These are phyloP conservation scores for Laburnicola sp. DNA, from an alignment of 2,329 filamentous ascomycete species.

Conservation along the genomic window DNA sequence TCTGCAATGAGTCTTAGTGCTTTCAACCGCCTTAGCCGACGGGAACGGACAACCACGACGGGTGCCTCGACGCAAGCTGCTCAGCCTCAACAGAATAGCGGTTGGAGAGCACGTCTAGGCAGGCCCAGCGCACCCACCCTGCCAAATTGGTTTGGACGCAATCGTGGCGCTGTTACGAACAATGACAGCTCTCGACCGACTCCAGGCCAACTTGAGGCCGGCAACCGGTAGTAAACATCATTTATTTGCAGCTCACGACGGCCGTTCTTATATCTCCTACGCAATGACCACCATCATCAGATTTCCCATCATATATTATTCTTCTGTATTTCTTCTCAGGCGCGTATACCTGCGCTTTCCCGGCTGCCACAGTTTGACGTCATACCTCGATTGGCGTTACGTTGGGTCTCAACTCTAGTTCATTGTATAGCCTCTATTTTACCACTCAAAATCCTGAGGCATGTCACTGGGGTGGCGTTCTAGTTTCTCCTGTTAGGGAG, in stretches of 20 bases:
- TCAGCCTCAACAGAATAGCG: conserved; percentile 14
- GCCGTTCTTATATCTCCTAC: conserved; percentile 1
- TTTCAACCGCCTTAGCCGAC: conserved; percentile 31
- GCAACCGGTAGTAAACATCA: conserved; percentile 29
- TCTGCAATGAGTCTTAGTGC: conserved; percentile 25
- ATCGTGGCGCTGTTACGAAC: conserved; percentile 24
- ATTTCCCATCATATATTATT: conserved; percentile 1
- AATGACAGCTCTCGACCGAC: conserved; percentile 28
- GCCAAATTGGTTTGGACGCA: conserved; percentile 35
- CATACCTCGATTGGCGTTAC: not conserved
- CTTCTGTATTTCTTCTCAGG: not conserved
- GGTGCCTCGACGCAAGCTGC: conserved; percentile 3
- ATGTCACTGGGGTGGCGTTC: conserved; percentile 4
- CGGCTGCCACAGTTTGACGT: not conserved
- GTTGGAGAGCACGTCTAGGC: conserved; percentile 32
- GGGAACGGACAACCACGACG: conserved; percentile 18
- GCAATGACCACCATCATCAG: conserved; percentile 6
- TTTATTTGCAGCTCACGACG: not conserved
- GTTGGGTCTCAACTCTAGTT: not conserved
- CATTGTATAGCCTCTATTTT: conserved; percentile 6
- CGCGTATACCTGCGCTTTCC: not conserved
- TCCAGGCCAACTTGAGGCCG: conserved; percentile 44
- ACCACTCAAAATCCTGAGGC: not conserved
- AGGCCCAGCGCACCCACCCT: conserved; percentile 18
- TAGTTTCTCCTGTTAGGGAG: conserved; percentile 8